Base-by-base conservation (phyloP, 371 early-diverging fungal species). In the Mucor saturninus region DNA sequence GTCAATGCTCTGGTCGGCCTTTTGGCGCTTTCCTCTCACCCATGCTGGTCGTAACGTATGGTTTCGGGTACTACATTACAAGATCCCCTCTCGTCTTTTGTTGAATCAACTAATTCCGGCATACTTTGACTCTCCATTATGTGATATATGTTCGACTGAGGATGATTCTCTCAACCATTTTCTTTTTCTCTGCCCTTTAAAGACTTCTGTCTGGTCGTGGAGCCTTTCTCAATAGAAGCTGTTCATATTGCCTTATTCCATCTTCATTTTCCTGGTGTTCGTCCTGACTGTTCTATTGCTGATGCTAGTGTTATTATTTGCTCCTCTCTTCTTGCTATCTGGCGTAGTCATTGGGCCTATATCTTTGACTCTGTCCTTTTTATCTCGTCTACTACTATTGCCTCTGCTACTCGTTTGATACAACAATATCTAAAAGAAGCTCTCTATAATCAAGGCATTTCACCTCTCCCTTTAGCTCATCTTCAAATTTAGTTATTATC, bases 381-480 rank as follows among this genome's bases (percentile, higher is more conserved):
- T 52, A 42, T 59, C n/a, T 50, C 39, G 29, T 59, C 59, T 51
- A 50, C 59, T 51, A 51, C 39, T 59, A 51, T 59, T 51, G 14
- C 60, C 52, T 51, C 50, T 59, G 52, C 54, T 53, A 53, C 61
- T 43, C 42, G 53, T 43, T 53, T 60, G 31, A 60, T 53, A 53
- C 53, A 53, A 52, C 43, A 52, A 50, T 59, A 40, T 52, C 60
- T 50, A 52, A 51, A 45, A 53, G 61, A 60, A 60, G 52, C 61
- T 60, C 54, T 53, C 32, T 60, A 60, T 53, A 53, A 53, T 43
- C 61, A 60, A 60, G 61, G 61, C 61, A 42, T 53, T 53, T 60
- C 61, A 60, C 53, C 61, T 60, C 54, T 59, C 43, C 52, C 42
- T 59, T 51, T 59, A 50, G 51, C 37, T 48, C 59, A 59, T 59